Evolutionary conservation across 805 yeast species (phyloP).

Genomic region (Diddensiella transvaalensis): DNA sequence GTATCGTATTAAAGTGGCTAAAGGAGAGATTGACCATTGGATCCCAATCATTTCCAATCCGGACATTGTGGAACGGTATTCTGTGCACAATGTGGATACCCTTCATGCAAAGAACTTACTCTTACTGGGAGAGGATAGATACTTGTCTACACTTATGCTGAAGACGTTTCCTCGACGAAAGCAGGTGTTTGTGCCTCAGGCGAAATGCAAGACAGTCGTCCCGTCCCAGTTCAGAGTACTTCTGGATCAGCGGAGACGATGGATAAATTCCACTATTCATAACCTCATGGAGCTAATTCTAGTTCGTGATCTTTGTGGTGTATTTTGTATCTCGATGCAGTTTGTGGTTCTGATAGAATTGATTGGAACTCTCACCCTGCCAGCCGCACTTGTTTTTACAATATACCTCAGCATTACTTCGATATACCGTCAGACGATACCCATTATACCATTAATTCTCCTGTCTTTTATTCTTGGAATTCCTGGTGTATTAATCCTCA

Average conservation of each 20-base stretch:
- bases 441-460: conserved; percentile 68
- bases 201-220: conserved; percentile 88
- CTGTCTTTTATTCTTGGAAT: conserved; percentile 78
- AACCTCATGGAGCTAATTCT: conserved; percentile 82
- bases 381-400: conserved; percentile 83
- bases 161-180: conserved; percentile 85
- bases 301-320: conserved; percentile 87
- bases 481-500: conserved; percentile 76
- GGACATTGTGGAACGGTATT: conserved; percentile 86
- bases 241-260: conserved; percentile 89
- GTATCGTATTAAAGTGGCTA: conserved; percentile 89
- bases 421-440: conserved; percentile 69
- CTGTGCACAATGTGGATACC: conserved; percentile 80
- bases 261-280: conserved; percentile 95
- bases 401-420: conserved; percentile 72
- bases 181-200: conserved; percentile 82
- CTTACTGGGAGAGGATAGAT: conserved; percentile 88
- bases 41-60: conserved; percentile 92
- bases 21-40: conserved; percentile 76
- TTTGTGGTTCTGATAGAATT: conserved; percentile 81
- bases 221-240: conserved; percentile 77
- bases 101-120: conserved; percentile 83
- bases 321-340: conserved; percentile 93
- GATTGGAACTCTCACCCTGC: conserved; percentile 82
- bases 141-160: conserved; percentile 79